A percentile compares a stretch with the other conserved stretches of the same genome.
These are phyloP conservation scores for Cadophora gregata DNA, from an alignment of 2,329 filamentous ascomycete genomes.

Conservation along the genomic window DNA sequence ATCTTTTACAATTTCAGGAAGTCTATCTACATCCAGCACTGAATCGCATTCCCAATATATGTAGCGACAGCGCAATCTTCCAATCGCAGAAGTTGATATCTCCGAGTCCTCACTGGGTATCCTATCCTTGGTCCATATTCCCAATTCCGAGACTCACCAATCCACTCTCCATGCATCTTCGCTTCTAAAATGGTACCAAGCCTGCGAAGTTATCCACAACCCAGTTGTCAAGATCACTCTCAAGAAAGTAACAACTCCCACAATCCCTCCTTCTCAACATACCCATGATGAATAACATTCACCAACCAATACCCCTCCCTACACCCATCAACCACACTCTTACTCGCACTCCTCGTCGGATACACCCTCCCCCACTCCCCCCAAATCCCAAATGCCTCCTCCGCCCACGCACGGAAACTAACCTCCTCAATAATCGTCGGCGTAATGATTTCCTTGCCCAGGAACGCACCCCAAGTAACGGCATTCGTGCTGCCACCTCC, in stretches of 20 bases:
- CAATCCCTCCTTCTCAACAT: slow-evolving; percentile 70
- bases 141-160: too few species aligned
- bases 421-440: slow-evolving; percentile 97
- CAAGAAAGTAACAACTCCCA: slow-evolving; percentile 67
- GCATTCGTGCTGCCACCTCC: slow-evolving; percentile 78
- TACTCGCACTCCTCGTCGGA: slow-evolving; percentile 67
- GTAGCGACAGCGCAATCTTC: too few species aligned
- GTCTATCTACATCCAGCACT: too few species aligned
- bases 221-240: neutral
- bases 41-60: too few species aligned
- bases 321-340: slow-evolving; percentile 70
- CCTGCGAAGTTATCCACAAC: neutral
- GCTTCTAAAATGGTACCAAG: too few species aligned
- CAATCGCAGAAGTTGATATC: too few species aligned
- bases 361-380: slow-evolving; percentile 92
- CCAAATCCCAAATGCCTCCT: slow-evolving; percentile 97
- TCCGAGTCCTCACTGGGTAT: too few species aligned
- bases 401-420: slow-evolving; percentile 90
- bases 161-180: too few species aligned
- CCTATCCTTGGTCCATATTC: too few species aligned
- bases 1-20: neutral
- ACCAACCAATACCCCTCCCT: slow-evolving; percentile 83
- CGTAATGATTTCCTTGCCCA: slow-evolving; percentile 93
- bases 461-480: slow-evolving; percentile 96
- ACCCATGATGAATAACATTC: slow-evolving; percentile 86